A percentile compares a stretch with the other conserved stretches of the same genome.
Evolutionary conservation across 2,329 filamentous ascomycete genomes (phyloP).

Genomic region (Magnaporthiopsis incrustans): DNA sequence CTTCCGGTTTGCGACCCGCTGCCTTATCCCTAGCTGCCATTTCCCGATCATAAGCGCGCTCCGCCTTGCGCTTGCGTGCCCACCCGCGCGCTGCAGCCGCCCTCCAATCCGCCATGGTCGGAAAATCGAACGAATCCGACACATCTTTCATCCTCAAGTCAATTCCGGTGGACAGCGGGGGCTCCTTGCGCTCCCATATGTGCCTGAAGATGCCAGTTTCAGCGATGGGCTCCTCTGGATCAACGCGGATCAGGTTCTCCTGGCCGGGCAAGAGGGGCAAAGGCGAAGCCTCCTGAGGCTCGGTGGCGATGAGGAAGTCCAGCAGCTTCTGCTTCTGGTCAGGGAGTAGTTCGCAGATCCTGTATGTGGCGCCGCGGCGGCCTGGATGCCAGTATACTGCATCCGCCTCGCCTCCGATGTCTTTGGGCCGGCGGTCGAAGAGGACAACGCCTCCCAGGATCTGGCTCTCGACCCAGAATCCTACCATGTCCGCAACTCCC

Average conservation of each 20-base stretch:
- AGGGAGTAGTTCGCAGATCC: constrained; percentile 16
- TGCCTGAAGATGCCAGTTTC: constrained; percentile 17
- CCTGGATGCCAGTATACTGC: constrained; percentile 16
- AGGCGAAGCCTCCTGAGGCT: constrained; percentile 8
- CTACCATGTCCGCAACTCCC: constrained; percentile 19
- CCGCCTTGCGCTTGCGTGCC: background rate
- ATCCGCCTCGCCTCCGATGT: background rate
- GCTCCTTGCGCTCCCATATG: constrained; percentile 16
- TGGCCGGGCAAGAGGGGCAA: constrained; percentile 11
- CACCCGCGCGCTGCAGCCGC: background rate
- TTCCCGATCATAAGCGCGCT: too few species aligned
- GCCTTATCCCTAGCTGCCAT: too few species aligned
- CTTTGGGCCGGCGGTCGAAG: constrained; percentile 13
- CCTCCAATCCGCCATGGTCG: background rate
- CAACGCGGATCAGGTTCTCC: constrained; percentile 15
- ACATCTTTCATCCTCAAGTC: background rate
- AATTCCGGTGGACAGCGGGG: too few species aligned
- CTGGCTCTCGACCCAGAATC: constrained; percentile 21
- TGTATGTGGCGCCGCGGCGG: constrained; percentile 12
- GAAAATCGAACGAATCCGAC: background rate
- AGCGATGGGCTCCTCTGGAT: constrained; percentile 17
- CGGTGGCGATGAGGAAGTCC: constrained; percentile 8
- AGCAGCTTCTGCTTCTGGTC: constrained; percentile 16
- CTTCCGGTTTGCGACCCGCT: too few species aligned
- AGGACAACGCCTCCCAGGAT: constrained; percentile 20